Evolutionary conservation across 192 early-diverging fungal genomes (phyloP).

Genomic region (Umbelopsis sp.): DNA sequence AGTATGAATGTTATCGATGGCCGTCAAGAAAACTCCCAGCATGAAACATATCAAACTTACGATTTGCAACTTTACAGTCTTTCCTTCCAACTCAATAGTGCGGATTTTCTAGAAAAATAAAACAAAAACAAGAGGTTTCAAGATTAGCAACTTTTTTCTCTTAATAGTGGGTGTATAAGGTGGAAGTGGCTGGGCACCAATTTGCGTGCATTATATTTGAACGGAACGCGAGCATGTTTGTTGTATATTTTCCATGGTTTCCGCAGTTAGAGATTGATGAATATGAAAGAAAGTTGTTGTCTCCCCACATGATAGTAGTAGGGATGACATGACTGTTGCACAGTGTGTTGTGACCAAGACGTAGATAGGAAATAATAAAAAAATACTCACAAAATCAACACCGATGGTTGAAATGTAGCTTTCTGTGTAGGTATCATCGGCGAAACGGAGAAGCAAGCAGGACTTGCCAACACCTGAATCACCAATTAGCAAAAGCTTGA

Average conservation of each 20-base stretch:
- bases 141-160: not conserved
- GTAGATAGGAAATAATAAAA: not conserved
- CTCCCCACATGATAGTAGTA: too few relatives aligned
- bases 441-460: conserved; percentile 95
- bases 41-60: conserved; percentile 45
- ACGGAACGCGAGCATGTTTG: too few relatives aligned
- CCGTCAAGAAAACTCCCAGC: not conserved
- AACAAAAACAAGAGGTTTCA: not conserved
- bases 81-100: conserved; percentile 98
- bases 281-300: too few relatives aligned
- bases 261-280: too few relatives aligned
- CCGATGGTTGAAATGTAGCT: conserved; percentile 98
- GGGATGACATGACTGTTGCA: not conserved
- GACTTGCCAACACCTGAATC: conserved; percentile 99
- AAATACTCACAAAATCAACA: conserved; percentile 90
- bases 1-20: not conserved
- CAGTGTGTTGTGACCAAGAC: too few relatives aligned
- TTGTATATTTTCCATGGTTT: too few relatives aligned
- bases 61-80: conserved; percentile 97
- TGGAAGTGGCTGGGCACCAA: too few relatives aligned
- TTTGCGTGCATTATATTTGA: too few relatives aligned
- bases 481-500: conserved; percentile 98
- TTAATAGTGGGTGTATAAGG: not conserved
- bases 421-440: conserved; percentile 98
- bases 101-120: conserved; percentile 83